Conservation (phyloP, 345 rosid genomes). For the sweet orange (Citrus sinensis) region DVS_A1.0 CM039167.1:1535501-1536000, state of each 20-base stretch:
- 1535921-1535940: neutral
- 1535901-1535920: neutral
- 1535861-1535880: neutral
- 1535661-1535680: neutral
- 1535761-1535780: neutral
- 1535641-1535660: neutral
- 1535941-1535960: neutral
- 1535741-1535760: neutral
- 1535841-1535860: neutral
- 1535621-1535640: neutral
- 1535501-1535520: conserved; percentile 90
- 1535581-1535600: neutral
- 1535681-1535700: neutral
- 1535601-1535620: neutral
- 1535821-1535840: neutral
- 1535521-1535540: conserved; percentile 88
- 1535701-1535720: neutral
- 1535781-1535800: neutral
- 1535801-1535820: neutral
- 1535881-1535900: neutral
- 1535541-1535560: conserved; percentile 82
- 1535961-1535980: neutral
- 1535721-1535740: neutral
- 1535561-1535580: neutral
- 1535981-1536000: neutral